Conservation (phyloP, 495 filamentous ascomycete species). For the Podospora pseudocomata region DNA sequence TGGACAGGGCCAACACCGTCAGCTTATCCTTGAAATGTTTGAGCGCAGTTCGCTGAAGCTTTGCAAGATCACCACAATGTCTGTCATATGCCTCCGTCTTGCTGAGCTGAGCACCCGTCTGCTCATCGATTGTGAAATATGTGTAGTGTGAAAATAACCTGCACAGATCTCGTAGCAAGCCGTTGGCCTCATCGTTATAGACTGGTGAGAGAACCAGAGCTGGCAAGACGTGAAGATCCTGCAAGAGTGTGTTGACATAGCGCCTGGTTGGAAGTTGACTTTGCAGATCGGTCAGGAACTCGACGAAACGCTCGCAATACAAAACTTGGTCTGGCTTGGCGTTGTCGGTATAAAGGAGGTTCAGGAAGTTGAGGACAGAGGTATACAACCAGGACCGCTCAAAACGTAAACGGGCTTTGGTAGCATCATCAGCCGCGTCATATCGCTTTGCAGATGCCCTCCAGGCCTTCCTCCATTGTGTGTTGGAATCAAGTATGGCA, state of each 20-base stretch:
- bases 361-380: constrained; percentile 77
- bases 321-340: constrained; percentile 59
- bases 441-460: constrained; percentile 80
- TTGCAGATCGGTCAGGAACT: constrained; percentile 84
- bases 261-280: constrained; percentile 92
- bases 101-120: constrained; percentile 72
- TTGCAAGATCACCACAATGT: constrained; percentile 72
- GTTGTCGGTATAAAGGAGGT: constrained; percentile 60
- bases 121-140: constrained; percentile 87
- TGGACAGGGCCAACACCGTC: constrained; percentile 84
- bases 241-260: constrained; percentile 88
- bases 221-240: constrained; percentile 83
- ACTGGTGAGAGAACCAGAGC: constrained; percentile 76
- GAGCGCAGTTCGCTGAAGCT: constrained; percentile 75
- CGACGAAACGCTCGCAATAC: constrained; percentile 91
- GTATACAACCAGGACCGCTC: constrained; percentile 93
- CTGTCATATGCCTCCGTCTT: constrained; percentile 69
- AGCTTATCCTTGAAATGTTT: constrained; percentile 87
- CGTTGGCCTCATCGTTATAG: constrained; percentile 69
- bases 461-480: constrained; percentile 82
- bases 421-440: constrained; percentile 77
- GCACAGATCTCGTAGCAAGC: constrained; percentile 77
- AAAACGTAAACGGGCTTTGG: constrained; percentile 77
- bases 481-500: constrained; percentile 60
- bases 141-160: constrained; percentile 77